Percentiles rank a stretch among this genome's conserved stretches.
Evolutionary conservation across 2,329 filamentous ascomycete species (phyloP).

Genomic region (Trichoderma semiorbis): DNA sequence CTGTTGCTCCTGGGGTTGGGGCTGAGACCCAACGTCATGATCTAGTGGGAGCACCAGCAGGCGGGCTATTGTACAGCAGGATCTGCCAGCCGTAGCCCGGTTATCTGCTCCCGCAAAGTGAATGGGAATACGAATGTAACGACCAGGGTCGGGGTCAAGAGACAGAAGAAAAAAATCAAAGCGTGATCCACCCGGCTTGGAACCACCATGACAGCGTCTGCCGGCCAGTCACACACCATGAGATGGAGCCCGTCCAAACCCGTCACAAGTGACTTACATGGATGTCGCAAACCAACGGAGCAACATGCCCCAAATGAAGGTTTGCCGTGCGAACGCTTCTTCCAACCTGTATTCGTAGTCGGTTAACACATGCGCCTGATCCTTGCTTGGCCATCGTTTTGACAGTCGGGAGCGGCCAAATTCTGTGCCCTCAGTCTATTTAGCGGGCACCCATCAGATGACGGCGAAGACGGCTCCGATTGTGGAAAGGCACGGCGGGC

Average conservation of each 20-base stretch:
- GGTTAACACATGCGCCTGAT: neutral
- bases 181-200: conserved; percentile 2
- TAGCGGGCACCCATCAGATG: neutral
- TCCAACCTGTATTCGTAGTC: neutral
- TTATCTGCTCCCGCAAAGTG: neutral
- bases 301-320: neutral
- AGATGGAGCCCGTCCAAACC: neutral
- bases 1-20: neutral
- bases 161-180: neutral
- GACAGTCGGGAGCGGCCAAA: neutral
- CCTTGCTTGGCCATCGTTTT: neutral
- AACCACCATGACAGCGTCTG: neutral
- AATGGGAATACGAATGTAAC: neutral
- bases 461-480: neutral
- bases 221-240: neutral
- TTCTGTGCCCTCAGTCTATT: neutral
- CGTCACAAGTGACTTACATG: neutral
- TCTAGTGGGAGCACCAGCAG: neutral
- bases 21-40: neutral
- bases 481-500: neutral
- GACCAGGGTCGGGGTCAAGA: neutral
- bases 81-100: neutral
- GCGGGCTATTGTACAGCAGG: neutral
- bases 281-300: conserved; percentile 2
- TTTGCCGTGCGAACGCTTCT: neutral